phyloP scores from a whole-genome alignment of 768 basidiomycete species.

The Suillus cothurnatus region DNA sequence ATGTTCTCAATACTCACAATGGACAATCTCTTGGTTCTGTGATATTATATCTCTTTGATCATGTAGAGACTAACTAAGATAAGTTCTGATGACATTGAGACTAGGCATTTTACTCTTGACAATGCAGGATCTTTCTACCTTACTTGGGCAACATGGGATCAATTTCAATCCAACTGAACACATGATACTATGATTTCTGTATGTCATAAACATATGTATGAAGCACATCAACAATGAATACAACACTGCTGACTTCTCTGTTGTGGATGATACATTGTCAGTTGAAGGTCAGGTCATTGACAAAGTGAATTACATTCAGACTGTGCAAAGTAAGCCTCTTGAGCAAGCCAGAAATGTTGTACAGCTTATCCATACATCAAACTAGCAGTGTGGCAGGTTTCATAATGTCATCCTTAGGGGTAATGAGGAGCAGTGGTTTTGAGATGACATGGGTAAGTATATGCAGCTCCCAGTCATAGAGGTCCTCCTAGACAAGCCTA shows the following conservation, averaged over 20 bases:
- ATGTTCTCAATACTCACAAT: too few relatives aligned
- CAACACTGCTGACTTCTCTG: neutral
- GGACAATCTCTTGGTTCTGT: too few relatives aligned
- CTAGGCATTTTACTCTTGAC: slow-evolving; percentile 10
- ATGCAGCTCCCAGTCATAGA: neutral
- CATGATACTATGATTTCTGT: slow-evolving; percentile 19
- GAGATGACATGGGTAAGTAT: neutral
- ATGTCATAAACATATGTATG: slow-evolving; percentile 18
- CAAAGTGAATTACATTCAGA: neutral
- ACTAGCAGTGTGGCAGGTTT: neutral
- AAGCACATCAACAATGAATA: slow-evolving; percentile 10
- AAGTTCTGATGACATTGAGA: neutral
- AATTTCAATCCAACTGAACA: slow-evolving; percentile 12
- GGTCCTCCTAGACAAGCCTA: slow-evolving; percentile 34
- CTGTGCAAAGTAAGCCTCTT: slow-evolving; percentile 4
- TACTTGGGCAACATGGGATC: slow-evolving; percentile 6
- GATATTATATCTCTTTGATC: slow-evolving; percentile 8
- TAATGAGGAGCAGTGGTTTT: slow-evolving; percentile 6
- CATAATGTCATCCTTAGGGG: slow-evolving; percentile 4
- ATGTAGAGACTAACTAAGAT: slow-evolving; percentile 1
- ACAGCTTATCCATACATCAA: neutral
- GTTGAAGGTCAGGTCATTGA: neutral
- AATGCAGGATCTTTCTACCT: slow-evolving; percentile 11
- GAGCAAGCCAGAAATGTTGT: neutral
- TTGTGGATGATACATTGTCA: neutral